Evolutionary conservation across 2,329 filamentous ascomycete species (phyloP).

Genomic region (Ascochyta fabae): DNA sequence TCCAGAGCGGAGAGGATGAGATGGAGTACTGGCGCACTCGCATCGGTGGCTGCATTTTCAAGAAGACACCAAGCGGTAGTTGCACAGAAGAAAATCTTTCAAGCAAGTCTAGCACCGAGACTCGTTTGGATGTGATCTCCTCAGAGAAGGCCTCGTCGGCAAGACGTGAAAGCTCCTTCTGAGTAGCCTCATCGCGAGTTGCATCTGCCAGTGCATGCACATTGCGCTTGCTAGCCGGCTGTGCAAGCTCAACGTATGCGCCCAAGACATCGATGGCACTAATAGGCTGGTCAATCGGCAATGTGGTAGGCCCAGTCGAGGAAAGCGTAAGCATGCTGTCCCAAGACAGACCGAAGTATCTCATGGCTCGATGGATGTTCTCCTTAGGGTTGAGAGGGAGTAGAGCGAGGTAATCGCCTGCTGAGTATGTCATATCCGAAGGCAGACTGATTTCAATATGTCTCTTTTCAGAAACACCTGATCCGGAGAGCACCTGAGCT

Average conservation of each 20-base stretch:
- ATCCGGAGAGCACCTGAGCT: constrained; percentile 36
- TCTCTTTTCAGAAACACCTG: constrained; percentile 39
- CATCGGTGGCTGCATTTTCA: constrained; percentile 78
- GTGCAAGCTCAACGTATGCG: constrained; percentile 75
- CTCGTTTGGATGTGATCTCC: constrained; percentile 59
- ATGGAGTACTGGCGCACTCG: constrained; percentile 81
- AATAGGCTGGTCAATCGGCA: constrained; percentile 67
- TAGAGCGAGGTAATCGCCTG: constrained; percentile 78
- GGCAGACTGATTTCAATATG: constrained; percentile 55
- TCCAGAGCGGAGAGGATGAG: constrained; percentile 72
- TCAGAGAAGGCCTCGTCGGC: constrained; percentile 49
- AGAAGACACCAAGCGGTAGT: constrained; percentile 70
- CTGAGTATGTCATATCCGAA: constrained; percentile 65
- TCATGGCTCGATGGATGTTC: constrained; percentile 68
- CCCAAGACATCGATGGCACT: constrained; percentile 69
- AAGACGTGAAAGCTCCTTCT: constrained; percentile 58
- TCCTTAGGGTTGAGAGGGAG: constrained; percentile 72
- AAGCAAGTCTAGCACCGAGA: constrained; percentile 73
- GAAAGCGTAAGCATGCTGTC: constrained; percentile 69
- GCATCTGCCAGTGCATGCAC: constrained; percentile 59
- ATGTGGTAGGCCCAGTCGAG: constrained; percentile 67
- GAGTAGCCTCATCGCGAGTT: constrained; percentile 56
- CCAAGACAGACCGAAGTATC: constrained; percentile 70
- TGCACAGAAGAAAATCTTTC: constrained; percentile 65
- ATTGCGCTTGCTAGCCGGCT: constrained; percentile 73